Percentiles rank a stretch among this genome's conserved stretches.
Evolutionary conservation across 1,284 basidiomycete species (phyloP).

Genomic region (Leccinum fallax): DNA sequence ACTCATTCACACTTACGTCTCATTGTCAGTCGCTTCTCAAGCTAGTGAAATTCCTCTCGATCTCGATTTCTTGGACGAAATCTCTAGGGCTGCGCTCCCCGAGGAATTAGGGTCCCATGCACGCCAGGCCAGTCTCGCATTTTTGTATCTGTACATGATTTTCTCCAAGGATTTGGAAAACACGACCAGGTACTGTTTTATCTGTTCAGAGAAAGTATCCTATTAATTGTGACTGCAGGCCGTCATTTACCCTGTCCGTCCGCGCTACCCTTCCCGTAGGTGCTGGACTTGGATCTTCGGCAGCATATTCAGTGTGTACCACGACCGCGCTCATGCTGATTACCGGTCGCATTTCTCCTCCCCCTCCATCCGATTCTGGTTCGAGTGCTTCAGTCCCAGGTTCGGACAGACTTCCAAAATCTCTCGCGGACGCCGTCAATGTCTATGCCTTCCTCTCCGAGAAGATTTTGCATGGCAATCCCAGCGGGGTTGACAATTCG

Average conservation of each 20-base stretch:
- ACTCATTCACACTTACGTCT: slow-evolving; percentile 16
- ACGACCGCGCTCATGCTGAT: slow-evolving; percentile 83
- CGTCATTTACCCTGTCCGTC: slow-evolving; percentile 77
- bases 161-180: slow-evolving; percentile 49
- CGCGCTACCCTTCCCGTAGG: slow-evolving; percentile 97
- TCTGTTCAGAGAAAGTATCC: background rate
- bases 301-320: slow-evolving; percentile 90
- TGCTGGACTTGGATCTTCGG: slow-evolving; percentile 97
- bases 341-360: slow-evolving; percentile 59
- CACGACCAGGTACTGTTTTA: slow-evolving; percentile 51
- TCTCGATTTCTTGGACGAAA: slow-evolving; percentile 67
- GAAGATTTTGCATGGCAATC: slow-evolving; percentile 97
- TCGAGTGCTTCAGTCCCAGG: slow-evolving; percentile 17
- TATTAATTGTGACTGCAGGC: slow-evolving; percentile 42
- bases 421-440: slow-evolving; percentile 80
- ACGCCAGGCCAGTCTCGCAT: slow-evolving; percentile 75
- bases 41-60: slow-evolving; percentile 66
- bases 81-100: slow-evolving; percentile 55
- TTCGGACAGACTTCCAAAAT: slow-evolving; percentile 38
- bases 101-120: slow-evolving; percentile 51
- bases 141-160: slow-evolving; percentile 94
- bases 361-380: slow-evolving; percentile 35
- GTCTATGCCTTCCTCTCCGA: slow-evolving; percentile 94
- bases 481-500: slow-evolving; percentile 97
- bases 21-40: slow-evolving; percentile 29